Evolutionary conservation across 2,329 filamentous ascomycete species (phyloP), one percentile per base, ranked within the genome.

Genomic region (Scedosporium aurantiacum): DNA sequence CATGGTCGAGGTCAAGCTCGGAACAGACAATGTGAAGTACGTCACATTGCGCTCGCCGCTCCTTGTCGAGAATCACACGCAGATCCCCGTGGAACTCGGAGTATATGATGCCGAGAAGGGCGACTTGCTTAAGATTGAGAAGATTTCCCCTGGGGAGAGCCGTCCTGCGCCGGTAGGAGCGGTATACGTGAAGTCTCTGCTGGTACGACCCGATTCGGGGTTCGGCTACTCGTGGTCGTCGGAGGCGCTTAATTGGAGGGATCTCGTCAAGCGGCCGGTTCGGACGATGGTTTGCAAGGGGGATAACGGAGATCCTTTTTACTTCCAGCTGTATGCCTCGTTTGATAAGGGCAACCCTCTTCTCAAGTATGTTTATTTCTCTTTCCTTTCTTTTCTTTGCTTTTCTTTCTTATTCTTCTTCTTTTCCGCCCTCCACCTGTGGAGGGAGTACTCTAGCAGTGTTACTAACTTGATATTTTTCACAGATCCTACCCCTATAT

Each of bases 211-310:
- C 1, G 94, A 97, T 70, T 91, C 94, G 68, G 94, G 94, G 3
- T 99, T 99, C 69, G 94, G 94, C 1, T 99, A 97, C 71, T 85
- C 89, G 63, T 99, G 94, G 94, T 96, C 91, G 3, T 87, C 85
- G 57, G 91, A 97, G 70, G 84, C 86, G 47, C 75, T 99, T 8
- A 94, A 91, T 81, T 99, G 94, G 94, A 91, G 85, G 72, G 94
- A 97, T 67, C 76, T 99, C 54, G 77, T 97, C 60, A 90, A 90
- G 70, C 80, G 86, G 60, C 91, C 92, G 12, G 96, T 91, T 0
- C 85, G 88, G 66, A 96, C 93, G 1, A 82, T 99, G 66, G 89
- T 90, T 23, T 99, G 94, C 74, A 87, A 88, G 67, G 91, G 91
- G 14, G 93, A 97, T 67, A 85, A 86, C 64, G 89, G 88, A 54